Evolutionary conservation across 23 red algal species (phyloP).

Genomic region (Chondrus crispus): DNA sequence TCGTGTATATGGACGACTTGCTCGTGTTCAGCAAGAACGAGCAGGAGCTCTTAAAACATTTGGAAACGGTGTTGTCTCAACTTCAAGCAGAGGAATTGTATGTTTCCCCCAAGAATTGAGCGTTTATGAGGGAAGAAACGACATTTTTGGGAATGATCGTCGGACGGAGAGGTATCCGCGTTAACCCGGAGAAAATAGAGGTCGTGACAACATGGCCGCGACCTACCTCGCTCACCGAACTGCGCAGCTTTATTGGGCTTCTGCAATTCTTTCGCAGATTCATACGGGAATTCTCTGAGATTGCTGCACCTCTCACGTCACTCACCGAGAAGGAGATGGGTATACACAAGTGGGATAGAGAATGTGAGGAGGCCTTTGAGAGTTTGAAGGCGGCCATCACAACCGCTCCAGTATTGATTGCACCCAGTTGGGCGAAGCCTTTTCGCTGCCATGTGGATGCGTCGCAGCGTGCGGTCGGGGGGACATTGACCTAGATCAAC

Average conservation of each 20-base stretch:
- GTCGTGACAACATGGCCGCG: neutral
- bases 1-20: slow-evolving; percentile 24
- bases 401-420: neutral
- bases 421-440: neutral
- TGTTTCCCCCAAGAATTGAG: neutral
- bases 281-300: neutral
- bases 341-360: neutral
- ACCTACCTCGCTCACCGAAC: neutral
- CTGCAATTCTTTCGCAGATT: slow-evolving; percentile 25
- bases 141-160: neutral
- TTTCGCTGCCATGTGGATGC: neutral
- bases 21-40: slow-evolving; percentile 3
- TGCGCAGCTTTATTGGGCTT: neutral
- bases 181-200: neutral
- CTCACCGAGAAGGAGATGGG: neutral
- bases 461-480: neutral
- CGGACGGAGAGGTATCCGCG: neutral
- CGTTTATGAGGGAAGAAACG: neutral
- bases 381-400: neutral
- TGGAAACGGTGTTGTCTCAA: neutral
- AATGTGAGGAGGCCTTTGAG: neutral
- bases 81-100: slow-evolving; percentile 15
- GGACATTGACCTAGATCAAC: neutral
- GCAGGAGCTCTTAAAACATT: neutral
- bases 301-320: neutral